Conservation (phyloP, 495 filamentous ascomycete genomes). For the Penicillium malachiteum region DNA sequence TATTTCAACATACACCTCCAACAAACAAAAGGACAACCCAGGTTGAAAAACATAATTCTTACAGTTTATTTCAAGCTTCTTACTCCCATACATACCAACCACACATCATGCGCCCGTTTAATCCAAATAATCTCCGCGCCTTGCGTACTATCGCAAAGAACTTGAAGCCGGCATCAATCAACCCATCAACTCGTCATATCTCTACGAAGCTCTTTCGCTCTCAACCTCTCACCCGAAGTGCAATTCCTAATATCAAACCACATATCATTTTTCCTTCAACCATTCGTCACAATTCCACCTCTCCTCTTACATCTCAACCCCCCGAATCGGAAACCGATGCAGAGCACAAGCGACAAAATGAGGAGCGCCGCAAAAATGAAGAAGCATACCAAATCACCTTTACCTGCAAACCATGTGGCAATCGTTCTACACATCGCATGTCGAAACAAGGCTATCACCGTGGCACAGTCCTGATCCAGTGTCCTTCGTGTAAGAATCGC, state of each 20-base stretch:
- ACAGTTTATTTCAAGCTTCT: background rate
- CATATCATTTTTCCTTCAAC: constrained; percentile 6
- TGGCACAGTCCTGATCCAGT: constrained; percentile 83
- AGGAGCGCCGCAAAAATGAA: constrained; percentile 44
- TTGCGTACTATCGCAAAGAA: constrained; percentile 7
- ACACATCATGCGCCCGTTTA: constrained; percentile 21
- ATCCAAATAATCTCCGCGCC: constrained; percentile 19
- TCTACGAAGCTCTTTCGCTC: constrained; percentile 12
- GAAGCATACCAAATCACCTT: constrained; percentile 83
- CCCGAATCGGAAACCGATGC: constrained; percentile 26
- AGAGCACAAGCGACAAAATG: constrained; percentile 31
- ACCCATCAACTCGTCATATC: constrained; percentile 12
- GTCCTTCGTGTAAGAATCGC: constrained; percentile 75
- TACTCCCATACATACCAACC: background rate
- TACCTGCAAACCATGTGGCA: constrained; percentile 83
- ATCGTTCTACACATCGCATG: constrained; percentile 72
- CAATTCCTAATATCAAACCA: background rate
- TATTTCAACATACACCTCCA: background rate
- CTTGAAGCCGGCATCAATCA: constrained; percentile 9
- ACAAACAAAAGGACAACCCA: background rate
- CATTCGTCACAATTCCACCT: constrained; percentile 33
- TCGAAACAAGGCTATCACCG: constrained; percentile 92
- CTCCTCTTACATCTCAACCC: constrained; percentile 32
- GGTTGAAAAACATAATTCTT: background rate
- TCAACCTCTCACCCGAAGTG: constrained; percentile 3